A percentile compares a stretch with the other conserved stretches of the same genome.
Evolutionary conservation across 2,329 filamentous ascomycete genomes (phyloP).

Genomic region (Meredithiella fracta): DNA sequence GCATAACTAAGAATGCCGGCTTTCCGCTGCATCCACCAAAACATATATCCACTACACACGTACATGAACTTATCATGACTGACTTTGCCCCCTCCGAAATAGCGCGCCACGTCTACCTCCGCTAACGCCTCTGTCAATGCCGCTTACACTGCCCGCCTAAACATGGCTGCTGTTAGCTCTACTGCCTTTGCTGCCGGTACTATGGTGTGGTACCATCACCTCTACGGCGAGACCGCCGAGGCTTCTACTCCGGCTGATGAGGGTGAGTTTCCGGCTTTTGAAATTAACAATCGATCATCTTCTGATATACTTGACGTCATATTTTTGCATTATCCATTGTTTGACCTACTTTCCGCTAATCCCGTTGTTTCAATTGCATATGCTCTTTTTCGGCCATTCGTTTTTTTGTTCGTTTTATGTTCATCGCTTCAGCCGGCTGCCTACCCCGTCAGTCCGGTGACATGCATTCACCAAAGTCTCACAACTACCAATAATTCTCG

Average conservation of each 20-base stretch:
- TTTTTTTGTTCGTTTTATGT: slow-evolving; percentile 1
- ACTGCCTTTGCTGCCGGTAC: slow-evolving; percentile 77
- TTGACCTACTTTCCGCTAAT: neutral
- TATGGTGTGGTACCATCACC: slow-evolving; percentile 92
- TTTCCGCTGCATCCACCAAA: neutral
- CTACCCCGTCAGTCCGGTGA: neutral
- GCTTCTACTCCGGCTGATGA: slow-evolving; percentile 91
- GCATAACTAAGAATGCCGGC: neutral
- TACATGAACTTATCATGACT: slow-evolving; percentile 4
- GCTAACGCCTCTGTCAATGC: slow-evolving; percentile 47
- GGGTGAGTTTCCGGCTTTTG: slow-evolving; percentile 49
- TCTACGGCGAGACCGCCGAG: slow-evolving; percentile 75
- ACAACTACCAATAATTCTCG: neutral
- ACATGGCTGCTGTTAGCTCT: slow-evolving; percentile 71
- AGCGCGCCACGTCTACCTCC: slow-evolving; percentile 57
- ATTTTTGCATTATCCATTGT: neutral
- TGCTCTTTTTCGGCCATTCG: neutral
- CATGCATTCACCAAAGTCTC: neutral
- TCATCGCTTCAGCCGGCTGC: neutral
- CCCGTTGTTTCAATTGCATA: neutral
- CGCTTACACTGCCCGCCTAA: slow-evolving; percentile 60
- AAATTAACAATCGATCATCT: neutral
- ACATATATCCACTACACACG: neutral
- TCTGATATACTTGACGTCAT: neutral
- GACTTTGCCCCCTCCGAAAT: slow-evolving; percentile 12